Conservation (phyloP, 306 rosid species). For the Urtica urens region DNA sequence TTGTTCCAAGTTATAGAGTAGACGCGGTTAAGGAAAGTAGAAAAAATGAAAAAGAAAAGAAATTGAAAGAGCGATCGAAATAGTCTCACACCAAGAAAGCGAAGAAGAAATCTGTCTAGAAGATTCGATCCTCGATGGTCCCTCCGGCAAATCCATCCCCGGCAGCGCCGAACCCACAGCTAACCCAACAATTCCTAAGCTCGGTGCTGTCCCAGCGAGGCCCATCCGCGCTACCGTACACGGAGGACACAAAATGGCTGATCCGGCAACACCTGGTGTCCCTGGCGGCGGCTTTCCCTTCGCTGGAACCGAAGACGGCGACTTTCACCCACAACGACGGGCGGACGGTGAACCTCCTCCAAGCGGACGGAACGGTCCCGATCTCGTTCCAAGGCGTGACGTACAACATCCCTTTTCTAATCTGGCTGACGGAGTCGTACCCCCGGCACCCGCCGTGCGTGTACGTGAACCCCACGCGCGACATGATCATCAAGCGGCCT, state of each 20-base stretch:
- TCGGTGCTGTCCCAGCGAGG: constrained; percentile 97
- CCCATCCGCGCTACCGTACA: constrained; percentile 76
- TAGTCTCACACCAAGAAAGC: no score
- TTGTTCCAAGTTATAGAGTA: no score
- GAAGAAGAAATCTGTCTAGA: no score
- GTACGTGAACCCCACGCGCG: constrained; percentile 85
- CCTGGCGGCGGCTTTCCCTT: constrained; percentile 44
- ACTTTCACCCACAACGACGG: constrained; percentile 92
- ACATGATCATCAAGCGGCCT: constrained; percentile 87
- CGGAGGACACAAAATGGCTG: constrained; percentile 78
- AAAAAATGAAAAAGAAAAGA: no score
- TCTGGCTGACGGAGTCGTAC: constrained; percentile 92
- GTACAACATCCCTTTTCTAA: constrained; percentile 76
- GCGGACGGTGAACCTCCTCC: constrained; percentile 80
- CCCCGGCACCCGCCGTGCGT: constrained; percentile 86
- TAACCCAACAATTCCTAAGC: constrained; percentile 60
- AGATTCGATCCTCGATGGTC: not conserved
- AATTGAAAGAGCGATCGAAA: no score
- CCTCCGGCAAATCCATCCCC: constrained; percentile 43
- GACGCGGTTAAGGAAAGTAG: no score
- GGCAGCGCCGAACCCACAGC: constrained; percentile 34
- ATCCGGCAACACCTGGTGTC: constrained; percentile 79
- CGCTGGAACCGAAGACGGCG: constrained; percentile 79
- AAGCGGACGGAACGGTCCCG: constrained; percentile 82
- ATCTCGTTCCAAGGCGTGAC: constrained; percentile 59